Conservation (phyloP, 2,329 filamentous ascomycete genomes). For the Didymosphaeria variabile region DNA sequence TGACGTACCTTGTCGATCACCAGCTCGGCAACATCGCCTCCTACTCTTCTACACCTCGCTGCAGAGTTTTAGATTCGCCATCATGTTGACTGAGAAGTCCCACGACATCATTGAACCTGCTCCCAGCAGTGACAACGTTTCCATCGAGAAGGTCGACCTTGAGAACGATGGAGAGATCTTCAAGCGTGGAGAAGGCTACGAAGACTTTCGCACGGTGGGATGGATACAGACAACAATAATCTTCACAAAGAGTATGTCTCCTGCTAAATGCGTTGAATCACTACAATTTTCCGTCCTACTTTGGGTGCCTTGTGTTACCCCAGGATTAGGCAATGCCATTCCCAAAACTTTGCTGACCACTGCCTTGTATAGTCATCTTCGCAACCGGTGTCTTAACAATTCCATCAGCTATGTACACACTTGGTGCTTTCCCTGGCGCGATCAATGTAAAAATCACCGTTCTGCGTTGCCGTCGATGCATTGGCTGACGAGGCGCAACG, state of each 20-base stretch:
- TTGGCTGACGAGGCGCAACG: too few species aligned
- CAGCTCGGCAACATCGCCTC: conserved; percentile 1
- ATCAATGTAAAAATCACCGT: conserved; percentile 48
- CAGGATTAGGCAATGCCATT: neutral
- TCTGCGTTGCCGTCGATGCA: too few species aligned
- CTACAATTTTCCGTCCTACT: neutral
- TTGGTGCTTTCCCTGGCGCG: conserved; percentile 59
- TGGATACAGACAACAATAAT: conserved; percentile 63
- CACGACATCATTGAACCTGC: conserved; percentile 33
- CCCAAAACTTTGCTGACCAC: neutral
- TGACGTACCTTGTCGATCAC: conserved; percentile 4
- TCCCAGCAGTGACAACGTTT: conserved; percentile 33
- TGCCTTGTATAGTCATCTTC: conserved; percentile 51
- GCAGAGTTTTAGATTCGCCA: conserved; percentile 4
- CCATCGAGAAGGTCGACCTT: conserved; percentile 31
- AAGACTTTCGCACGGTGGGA: conserved; percentile 63
- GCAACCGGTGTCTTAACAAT: conserved; percentile 61
- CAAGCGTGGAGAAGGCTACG: conserved; percentile 56
- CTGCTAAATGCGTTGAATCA: neutral
- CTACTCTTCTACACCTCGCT: neutral
- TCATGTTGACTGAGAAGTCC: conserved; percentile 39
- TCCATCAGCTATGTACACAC: conserved; percentile 58
- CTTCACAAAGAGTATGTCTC: conserved; percentile 58
- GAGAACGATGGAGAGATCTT: conserved; percentile 60
- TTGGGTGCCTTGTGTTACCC: neutral